A percentile compares a stretch with the other conserved stretches of the same genome.
Conservation (phyloP, 2,329 filamentous ascomycete genomes). For the Byssothecium circinans region DNA sequence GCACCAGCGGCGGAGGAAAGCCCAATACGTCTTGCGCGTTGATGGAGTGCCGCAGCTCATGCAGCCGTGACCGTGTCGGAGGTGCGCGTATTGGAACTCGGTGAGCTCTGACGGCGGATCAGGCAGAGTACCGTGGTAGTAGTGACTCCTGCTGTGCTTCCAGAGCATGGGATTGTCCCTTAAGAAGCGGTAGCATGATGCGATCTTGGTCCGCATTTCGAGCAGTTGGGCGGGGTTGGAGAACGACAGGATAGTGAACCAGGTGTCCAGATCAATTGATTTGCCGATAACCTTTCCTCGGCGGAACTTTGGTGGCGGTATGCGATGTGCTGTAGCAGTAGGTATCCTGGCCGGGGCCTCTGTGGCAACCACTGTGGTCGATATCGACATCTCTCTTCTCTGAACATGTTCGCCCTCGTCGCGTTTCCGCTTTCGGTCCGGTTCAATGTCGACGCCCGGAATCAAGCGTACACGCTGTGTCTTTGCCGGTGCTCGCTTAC, state of each 20-base stretch:
- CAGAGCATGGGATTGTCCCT: constrained; percentile 42
- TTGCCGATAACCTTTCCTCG: constrained; percentile 30
- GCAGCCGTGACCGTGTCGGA: constrained; percentile 45
- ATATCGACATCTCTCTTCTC: not conserved
- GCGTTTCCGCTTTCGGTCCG: constrained; percentile 28
- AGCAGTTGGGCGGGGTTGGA: constrained; percentile 39
- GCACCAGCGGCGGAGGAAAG: constrained; percentile 48
- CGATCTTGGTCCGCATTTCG: constrained; percentile 39
- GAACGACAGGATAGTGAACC: constrained; percentile 41
- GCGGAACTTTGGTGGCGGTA: constrained; percentile 32
- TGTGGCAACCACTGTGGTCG: not conserved
- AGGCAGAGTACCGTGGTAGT: constrained; percentile 37
- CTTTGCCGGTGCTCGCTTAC: constrained; percentile 25
- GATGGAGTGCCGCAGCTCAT: constrained; percentile 40
- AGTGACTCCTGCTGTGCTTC: constrained; percentile 41
- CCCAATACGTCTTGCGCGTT: constrained; percentile 48
- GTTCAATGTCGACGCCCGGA: constrained; percentile 16
- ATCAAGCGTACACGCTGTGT: constrained; percentile 36
- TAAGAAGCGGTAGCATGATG: constrained; percentile 39
- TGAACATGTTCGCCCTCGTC: constrained; percentile 5
- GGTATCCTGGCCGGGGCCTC: no score
- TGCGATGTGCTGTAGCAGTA: no score
- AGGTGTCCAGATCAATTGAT: constrained; percentile 36
- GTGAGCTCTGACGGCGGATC: constrained; percentile 40
- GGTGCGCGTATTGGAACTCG: constrained; percentile 45